Base-by-base conservation (phyloP, 2,329 filamentous ascomycete species). In the Hypoxylon sp. region DNA sequence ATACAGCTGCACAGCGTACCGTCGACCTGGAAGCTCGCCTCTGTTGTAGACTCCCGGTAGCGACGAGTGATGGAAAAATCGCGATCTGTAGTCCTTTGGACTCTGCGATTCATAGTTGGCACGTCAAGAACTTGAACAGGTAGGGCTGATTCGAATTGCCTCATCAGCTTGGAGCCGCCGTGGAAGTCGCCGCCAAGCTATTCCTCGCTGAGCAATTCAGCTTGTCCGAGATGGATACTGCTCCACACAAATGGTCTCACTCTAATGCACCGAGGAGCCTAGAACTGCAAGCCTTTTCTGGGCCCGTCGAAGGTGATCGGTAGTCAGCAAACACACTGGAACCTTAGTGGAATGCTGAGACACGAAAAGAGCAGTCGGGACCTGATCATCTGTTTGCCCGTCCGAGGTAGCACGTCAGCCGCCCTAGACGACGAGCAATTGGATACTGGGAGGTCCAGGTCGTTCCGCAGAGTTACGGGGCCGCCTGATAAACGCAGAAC, bases 221-320 rank as follows among this genome's bases (percentile, higher is more conserved):
- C 57, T 67, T 68, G 65, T 50, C 58, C 60, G 52, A 67, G 63
- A 64, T 64, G 53, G 63, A 54, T 64, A 65, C 59, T 62, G 63
- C 57, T 64, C 68, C 65, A 67, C 63, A 66, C 63, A 58, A 66
- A 48, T 62, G 58, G 68, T 64, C 63, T 67, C 65, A 67, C 58
- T 64, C 64, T 65, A 70, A 65, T 70, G 69, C 66, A 67, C 64
- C 61, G 66, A 69, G 66, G 64, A 69, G 66, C 58, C 60, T 67
- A 67, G 66, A 64, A 66, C 58, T 40, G 61, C 40, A 66, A 54
- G 55, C 45, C 42, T 68, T 65, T 64, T 64, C 59, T 64, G 63
- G 65, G 30, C 55, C 63, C 52, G 58, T 64, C 46, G 51, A 61
- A 50, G 64, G 55, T 52, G 44, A 50, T 55, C 58, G 64, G 55